A percentile compares a stretch with the other conserved stretches of the same genome.
phyloP scores from a whole-genome alignment of 352 stramenopile species.

The Bremia lactucae region DNA sequence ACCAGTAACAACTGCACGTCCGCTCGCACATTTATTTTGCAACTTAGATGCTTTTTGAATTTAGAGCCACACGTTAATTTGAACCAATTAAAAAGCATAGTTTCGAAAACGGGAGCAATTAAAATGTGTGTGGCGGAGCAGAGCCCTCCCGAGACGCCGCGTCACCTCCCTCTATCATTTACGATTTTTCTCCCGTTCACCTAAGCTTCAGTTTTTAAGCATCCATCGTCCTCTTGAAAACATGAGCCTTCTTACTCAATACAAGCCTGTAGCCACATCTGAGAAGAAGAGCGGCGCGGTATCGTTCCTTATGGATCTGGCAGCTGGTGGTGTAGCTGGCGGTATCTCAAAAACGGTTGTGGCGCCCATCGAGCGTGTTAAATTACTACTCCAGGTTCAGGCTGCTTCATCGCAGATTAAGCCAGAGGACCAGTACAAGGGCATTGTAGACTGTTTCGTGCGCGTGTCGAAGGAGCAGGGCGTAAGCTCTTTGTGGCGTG shows the following conservation, averaged over 20 bases:
- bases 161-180: conserved; percentile 34
- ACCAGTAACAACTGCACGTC: too few species aligned
- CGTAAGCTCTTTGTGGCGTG: conserved; percentile 83
- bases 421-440: conserved; percentile 88
- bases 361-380: conserved; percentile 86
- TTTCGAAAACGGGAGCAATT: too few species aligned
- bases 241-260: conserved; percentile 66
- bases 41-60: too few species aligned
- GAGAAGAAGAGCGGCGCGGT: conserved; percentile 46
- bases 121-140: conserved; percentile 54
- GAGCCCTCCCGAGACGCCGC: conserved; percentile 7
- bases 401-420: conserved; percentile 86
- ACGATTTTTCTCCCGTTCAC: conserved; percentile 76
- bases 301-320: conserved; percentile 76
- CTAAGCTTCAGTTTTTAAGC: conserved; percentile 38
- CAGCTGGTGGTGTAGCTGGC: conserved; percentile 76
- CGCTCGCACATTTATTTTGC: too few species aligned
- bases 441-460: conserved; percentile 85
- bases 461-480: conserved; percentile 86
- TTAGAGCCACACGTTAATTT: too few species aligned
- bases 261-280: conserved; percentile 76
- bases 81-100: too few species aligned
- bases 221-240: conserved; percentile 21
- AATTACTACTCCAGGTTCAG: conserved; percentile 89
- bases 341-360: conserved; percentile 88